phyloP scores from a whole-genome alignment of 768 basidiomycete species.

The Podaxis rugospora region DNA sequence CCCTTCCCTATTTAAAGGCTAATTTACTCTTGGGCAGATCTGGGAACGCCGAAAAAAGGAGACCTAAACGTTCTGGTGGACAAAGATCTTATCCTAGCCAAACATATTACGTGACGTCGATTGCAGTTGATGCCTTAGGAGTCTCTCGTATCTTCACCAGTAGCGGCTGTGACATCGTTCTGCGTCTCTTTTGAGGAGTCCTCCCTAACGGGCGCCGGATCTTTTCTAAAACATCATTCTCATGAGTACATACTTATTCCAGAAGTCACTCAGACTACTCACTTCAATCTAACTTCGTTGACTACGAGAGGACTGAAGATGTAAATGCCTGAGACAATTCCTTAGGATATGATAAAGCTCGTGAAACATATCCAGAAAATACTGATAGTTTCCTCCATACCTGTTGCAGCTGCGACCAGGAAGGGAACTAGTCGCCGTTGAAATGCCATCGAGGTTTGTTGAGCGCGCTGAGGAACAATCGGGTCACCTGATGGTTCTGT shows the following conservation, averaged over 20 bases:
- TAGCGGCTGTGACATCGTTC: neutral
- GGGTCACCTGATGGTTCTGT: neutral
- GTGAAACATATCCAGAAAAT: neutral
- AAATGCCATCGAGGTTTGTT: constrained; percentile 22
- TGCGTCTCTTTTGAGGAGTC: neutral
- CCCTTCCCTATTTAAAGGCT: constrained; percentile 9
- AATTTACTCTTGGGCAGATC: constrained; percentile 35
- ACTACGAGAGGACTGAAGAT: constrained; percentile 54
- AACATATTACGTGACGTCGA: neutral
- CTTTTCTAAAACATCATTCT: constrained; percentile 10
- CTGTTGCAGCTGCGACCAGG: constrained; percentile 53
- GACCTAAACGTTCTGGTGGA: constrained; percentile 16
- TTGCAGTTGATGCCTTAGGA: neutral
- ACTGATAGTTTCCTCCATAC: constrained; percentile 27
- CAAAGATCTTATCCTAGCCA: constrained; percentile 16
- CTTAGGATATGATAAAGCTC: constrained; percentile 25
- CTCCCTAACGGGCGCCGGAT: neutral
- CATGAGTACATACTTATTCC: constrained; percentile 1
- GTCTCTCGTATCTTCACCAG: neutral
- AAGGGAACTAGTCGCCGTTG: constrained; percentile 43
- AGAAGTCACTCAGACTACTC: constrained; percentile 10
- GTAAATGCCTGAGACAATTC: constrained; percentile 59
- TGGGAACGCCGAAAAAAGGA: constrained; percentile 52
- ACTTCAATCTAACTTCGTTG: constrained; percentile 18
- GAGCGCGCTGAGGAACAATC: neutral